A percentile compares a stretch with the other conserved stretches of the same genome.
Conservation (phyloP, 129 eudicot genomes). For the Erigeron canadensis region DNA sequence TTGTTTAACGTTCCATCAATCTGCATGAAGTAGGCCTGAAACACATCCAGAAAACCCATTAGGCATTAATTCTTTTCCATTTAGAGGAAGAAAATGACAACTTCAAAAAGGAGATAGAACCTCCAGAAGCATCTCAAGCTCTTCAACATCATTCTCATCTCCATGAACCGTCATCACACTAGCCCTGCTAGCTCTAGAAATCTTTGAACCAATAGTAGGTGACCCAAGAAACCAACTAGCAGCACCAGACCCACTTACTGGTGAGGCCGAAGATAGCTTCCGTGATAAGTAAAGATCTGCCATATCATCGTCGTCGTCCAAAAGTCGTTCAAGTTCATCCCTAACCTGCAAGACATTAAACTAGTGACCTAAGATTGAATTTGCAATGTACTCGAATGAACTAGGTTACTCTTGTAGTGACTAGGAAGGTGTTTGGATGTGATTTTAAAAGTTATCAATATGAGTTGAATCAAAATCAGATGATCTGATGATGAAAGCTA, state of each 20-base stretch:
- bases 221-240: conserved; percentile 77
- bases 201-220: conserved; percentile 80
- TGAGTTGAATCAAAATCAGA: not conserved
- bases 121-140: conserved; percentile 96
- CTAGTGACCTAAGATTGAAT: conserved; percentile 1
- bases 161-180: conserved; percentile 78
- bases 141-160: conserved; percentile 93
- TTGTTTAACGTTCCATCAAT: conserved; percentile 90
- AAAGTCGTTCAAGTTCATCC: conserved; percentile 93
- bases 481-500: not conserved
- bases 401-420: not conserved
- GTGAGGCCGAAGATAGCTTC: conserved; percentile 69
- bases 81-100: conserved; percentile 4
- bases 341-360: conserved; percentile 56
- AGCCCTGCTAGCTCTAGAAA: conserved; percentile 86
- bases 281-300: conserved; percentile 89
- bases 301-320: conserved; percentile 98
- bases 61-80: not conserved
- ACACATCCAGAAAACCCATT: conserved; percentile 11
- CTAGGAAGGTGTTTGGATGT: not conserved
- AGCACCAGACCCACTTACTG: conserved; percentile 78
- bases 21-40: conserved; percentile 98
- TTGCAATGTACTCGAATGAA: not conserved
- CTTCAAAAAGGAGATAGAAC: conserved; percentile 23
- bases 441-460: not conserved